Evolutionary conservation across 2,329 filamentous ascomycete species (phyloP), one percentile per base, ranked within the genome.

Genomic region (Helminthosporium solani): DNA sequence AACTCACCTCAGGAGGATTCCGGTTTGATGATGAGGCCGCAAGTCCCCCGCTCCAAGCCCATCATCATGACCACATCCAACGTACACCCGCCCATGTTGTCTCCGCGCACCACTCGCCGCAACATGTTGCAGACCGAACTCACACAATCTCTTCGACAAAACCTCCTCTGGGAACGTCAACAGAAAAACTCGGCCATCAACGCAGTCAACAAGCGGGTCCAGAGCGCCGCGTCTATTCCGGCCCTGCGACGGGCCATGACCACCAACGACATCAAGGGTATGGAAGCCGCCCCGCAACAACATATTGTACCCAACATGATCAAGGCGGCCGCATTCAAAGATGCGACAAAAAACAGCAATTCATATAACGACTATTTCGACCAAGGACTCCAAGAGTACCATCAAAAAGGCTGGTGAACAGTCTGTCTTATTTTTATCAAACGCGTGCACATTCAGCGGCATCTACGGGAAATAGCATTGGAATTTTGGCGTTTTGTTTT

Each of bases 91-190:
- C 83, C 85, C 21, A 88, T 90, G 1, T 80, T 96, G 54, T 97
- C 94, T 4, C 94, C 94, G 3, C 84, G 90, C 47, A 96, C 92
- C 0, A 96, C 91, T 0, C 83, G 94, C 41, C 83, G 91, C 50
- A 95, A 96, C 71, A 99, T 99, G 94, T 80, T 99, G 46, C 87
- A 89, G 7, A 95, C 89, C 0, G 94, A 99, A 74, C 77, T 99
- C 44, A 96, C 92, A 2, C 90, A 96, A 68, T 95, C 90, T 18
- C 83, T 99, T 3, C 84, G 94, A 18, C 88, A 90, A 58, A 88
- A 96, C 61, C 84, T 99, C 14, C 81, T 97, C 14, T 95, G 90
- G 88, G 94, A 99, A 70, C 86, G 94, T 42, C 90, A 95, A 65
- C 92, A 97, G 66, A 95, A 94, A 79, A 90, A 89, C 48, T 87